A percentile compares a stretch with the other conserved stretches of the same genome.
Evolutionary conservation across 2,329 filamentous ascomycete species (phyloP).

Genomic region (Pyrenophora graminea): DNA sequence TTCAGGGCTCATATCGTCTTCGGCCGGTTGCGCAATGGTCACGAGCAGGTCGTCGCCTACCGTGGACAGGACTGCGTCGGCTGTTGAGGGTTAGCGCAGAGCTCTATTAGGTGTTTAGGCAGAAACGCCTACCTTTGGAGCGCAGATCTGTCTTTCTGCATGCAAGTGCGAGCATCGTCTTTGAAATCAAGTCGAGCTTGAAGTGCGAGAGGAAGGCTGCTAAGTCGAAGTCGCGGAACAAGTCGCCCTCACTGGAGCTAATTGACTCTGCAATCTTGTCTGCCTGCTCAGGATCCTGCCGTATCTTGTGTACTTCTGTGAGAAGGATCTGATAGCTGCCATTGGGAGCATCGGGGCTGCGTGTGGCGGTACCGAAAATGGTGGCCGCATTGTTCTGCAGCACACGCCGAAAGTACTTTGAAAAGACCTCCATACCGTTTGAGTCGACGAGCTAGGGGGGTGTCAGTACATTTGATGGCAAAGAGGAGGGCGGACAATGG

Average conservation of each 20-base stretch:
- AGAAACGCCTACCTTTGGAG: slow-evolving; percentile 72
- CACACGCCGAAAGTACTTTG: slow-evolving; percentile 92
- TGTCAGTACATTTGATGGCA: slow-evolving; percentile 23
- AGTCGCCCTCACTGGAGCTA: slow-evolving; percentile 85
- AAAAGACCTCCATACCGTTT: slow-evolving; percentile 98
- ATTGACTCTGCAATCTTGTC: slow-evolving; percentile 92
- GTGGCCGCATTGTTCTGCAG: slow-evolving; percentile 88
- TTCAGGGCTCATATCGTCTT: slow-evolving; percentile 66
- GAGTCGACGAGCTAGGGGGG: slow-evolving; percentile 80
- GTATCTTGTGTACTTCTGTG: slow-evolving; percentile 84
- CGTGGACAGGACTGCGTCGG: slow-evolving; percentile 84
- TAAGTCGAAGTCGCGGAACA: slow-evolving; percentile 96
- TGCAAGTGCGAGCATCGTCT: slow-evolving; percentile 83
- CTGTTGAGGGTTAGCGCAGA: slow-evolving; percentile 54
- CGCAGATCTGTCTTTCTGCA: slow-evolving; percentile 85
- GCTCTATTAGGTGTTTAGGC: not conserved
- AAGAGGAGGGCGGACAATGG: slow-evolving; percentile 8
- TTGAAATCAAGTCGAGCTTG: slow-evolving; percentile 84
- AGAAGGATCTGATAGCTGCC: slow-evolving; percentile 83
- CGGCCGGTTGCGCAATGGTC: slow-evolving; percentile 67
- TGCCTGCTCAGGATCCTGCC: slow-evolving; percentile 78
- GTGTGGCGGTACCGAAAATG: slow-evolving; percentile 81
- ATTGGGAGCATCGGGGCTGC: slow-evolving; percentile 73
- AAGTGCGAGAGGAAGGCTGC: slow-evolving; percentile 95
- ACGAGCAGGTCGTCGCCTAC: slow-evolving; percentile 79